Percentiles rank a stretch among this genome's conserved stretches.
Evolutionary conservation across 2,329 filamentous ascomycete genomes (phyloP).

Genomic region (Apiospora phragmitis): DNA sequence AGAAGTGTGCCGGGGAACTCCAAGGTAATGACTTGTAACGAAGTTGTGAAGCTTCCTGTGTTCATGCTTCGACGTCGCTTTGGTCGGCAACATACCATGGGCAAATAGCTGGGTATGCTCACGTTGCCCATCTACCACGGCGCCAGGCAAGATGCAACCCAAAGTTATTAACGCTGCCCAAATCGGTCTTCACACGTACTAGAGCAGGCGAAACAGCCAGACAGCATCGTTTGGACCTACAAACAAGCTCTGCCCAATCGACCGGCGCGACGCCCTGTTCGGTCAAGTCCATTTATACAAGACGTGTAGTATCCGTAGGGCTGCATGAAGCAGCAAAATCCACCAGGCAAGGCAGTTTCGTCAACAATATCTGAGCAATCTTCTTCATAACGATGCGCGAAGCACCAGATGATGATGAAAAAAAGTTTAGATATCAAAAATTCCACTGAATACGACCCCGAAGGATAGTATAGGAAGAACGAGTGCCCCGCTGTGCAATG

Average conservation of each 20-base stretch:
- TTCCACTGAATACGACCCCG: constrained; percentile 47
- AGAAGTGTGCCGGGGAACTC: not conserved
- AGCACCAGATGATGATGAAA: constrained; percentile 17
- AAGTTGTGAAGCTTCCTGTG: not conserved
- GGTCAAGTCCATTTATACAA: no score
- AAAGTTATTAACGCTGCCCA: not conserved
- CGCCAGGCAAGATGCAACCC: not conserved
- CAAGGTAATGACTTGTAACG: not conserved
- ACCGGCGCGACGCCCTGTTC: no score
- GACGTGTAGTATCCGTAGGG: no score
- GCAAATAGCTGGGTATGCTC: not conserved
- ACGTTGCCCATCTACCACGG: not conserved
- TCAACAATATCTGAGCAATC: not conserved
- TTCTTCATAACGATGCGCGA: constrained; percentile 18
- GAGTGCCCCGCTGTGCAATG: constrained; percentile 51
- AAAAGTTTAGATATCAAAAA: constrained; percentile 40
- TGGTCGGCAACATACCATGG: not conserved
- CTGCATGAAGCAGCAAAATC: no score
- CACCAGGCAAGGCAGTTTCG: no score
- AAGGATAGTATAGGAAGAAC: constrained; percentile 46
- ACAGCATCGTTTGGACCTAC: no score
- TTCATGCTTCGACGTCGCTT: not conserved
- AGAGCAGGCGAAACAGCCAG: no score
- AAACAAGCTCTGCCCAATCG: no score
- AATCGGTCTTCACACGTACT: not conserved